Evolutionary conservation across 805 yeast species (phyloP).

Genomic region (Naumovozyma dairenensis): DNA sequence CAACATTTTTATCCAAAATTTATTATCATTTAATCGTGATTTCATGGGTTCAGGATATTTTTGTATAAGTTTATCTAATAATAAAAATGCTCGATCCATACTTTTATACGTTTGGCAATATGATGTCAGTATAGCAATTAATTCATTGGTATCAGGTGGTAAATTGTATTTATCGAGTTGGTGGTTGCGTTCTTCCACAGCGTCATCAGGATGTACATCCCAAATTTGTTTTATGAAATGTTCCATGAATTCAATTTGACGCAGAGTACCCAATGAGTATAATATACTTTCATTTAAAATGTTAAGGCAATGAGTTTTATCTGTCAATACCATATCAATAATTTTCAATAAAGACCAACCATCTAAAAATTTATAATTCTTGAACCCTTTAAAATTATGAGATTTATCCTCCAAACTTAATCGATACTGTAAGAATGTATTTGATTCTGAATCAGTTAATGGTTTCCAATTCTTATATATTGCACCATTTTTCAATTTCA

Average conservation of each 20-base stretch:
- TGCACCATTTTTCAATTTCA: conserved; percentile 24
- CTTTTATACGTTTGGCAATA: conserved; percentile 12
- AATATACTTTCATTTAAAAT: conserved; percentile 18
- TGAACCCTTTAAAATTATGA: background rate
- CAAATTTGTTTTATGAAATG: conserved; percentile 13
- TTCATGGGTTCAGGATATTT: too few relatives aligned
- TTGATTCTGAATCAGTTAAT: background rate
- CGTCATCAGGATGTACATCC: conserved; percentile 6
- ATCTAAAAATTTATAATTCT: conserved; percentile 9
- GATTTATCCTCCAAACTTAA: too few relatives aligned
- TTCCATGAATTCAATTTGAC: conserved; percentile 12
- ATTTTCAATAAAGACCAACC: conserved; percentile 9
- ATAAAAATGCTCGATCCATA: conserved; percentile 9
- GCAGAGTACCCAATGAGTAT: conserved; percentile 19
- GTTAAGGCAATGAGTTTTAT: conserved; percentile 5
- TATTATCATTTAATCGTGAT: conserved; percentile 12
- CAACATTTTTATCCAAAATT: conserved; percentile 22
- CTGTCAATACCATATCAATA: conserved; percentile 7
- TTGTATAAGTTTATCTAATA: conserved; percentile 14
- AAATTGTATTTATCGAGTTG: background rate
- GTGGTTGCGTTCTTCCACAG: background rate
- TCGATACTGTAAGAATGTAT: background rate
- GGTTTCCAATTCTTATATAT: conserved; percentile 15
- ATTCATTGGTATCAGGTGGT: conserved; percentile 13
- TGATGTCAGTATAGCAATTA: conserved; percentile 17